These are phyloP conservation scores for Neoscytalidium dimidiatum DNA, from an alignment of 2,329 filamentous ascomycete genomes.

Conservation along the genomic window DNA sequence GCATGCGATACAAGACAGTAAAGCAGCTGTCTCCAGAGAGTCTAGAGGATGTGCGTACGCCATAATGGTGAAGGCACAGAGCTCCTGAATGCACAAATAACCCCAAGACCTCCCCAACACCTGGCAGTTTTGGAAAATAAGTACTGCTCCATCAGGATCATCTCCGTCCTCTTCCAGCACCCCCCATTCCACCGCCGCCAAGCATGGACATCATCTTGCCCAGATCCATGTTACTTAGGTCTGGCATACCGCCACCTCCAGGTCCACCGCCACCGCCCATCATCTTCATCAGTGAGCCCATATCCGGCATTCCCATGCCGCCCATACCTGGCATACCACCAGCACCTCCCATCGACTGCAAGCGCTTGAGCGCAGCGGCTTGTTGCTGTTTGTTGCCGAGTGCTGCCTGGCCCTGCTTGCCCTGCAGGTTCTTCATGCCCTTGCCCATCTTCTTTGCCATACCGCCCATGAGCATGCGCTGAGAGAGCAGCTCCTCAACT, in stretches of 20 bases:
- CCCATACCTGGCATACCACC: constrained; percentile 55
- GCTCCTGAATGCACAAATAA: neutral
- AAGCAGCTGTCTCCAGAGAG: too few species aligned
- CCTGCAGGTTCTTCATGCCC: constrained; percentile 97
- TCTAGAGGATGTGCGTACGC: neutral
- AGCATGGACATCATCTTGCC: constrained; percentile 39
- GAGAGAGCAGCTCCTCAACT: constrained; percentile 94
- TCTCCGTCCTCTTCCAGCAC: constrained; percentile 15
- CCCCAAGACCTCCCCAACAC: neutral
- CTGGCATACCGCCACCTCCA: constrained; percentile 64
- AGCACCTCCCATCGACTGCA: constrained; percentile 87
- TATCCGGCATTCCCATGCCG: constrained; percentile 74
- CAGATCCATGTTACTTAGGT: constrained; percentile 46
- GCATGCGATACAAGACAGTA: neutral
- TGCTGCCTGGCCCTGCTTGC: constrained; percentile 85
- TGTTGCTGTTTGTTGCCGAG: constrained; percentile 89
- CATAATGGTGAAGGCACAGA: neutral
- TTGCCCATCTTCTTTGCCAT: constrained; percentile 99
- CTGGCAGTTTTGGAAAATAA: neutral
- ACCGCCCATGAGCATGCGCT: constrained; percentile 97
- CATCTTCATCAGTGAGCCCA: constrained; percentile 90
- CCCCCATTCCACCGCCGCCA: constrained; percentile 26
- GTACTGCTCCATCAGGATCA: neutral
- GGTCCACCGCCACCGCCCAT: constrained; percentile 64
- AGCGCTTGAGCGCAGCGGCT: constrained; percentile 93